Conservation (phyloP, 1,139 yeast genomes). For the Saccharomyces hybrid region DNA sequence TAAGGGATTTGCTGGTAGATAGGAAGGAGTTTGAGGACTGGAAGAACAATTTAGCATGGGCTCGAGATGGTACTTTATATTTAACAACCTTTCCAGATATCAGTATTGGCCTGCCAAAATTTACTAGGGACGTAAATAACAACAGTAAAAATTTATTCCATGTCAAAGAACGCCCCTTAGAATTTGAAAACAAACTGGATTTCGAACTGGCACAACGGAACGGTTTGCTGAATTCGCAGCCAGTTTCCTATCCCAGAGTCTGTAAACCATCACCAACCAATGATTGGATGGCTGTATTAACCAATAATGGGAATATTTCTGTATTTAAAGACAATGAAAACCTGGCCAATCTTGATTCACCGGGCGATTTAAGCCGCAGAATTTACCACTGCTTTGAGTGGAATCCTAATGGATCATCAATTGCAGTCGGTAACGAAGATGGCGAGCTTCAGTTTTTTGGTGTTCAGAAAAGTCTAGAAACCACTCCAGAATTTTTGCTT, state of each 20-base stretch:
- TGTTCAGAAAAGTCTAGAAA: conserved; percentile 10
- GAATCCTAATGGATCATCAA: conserved; percentile 18
- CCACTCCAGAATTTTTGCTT: background rate
- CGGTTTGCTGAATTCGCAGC: conserved; percentile 26
- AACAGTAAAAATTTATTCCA: conserved; percentile 24
- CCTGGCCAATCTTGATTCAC: conserved; percentile 19
- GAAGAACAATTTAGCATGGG: conserved; percentile 25
- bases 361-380: conserved; percentile 14
- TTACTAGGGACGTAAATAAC: conserved; percentile 12
- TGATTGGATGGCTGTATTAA: conserved; percentile 21
- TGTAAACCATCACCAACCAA: conserved; percentile 19
- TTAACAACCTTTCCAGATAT: conserved; percentile 26
- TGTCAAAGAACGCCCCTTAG: conserved; percentile 18
- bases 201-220: conserved; percentile 20
- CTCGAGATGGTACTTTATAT: conserved; percentile 25
- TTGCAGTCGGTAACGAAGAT: conserved; percentile 27
- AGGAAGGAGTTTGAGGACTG: conserved; percentile 28
- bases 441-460: conserved; percentile 14
- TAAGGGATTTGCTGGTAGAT: conserved; percentile 23
- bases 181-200: conserved; percentile 25
- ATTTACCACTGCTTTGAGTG: conserved; percentile 27
- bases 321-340: conserved; percentile 12
- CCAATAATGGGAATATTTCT: conserved; percentile 27
- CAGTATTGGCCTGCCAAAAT: conserved; percentile 25
- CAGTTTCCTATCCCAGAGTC: conserved; percentile 18